Conservation (phyloP, 2,329 filamentous ascomycete genomes). For the Cadophora malorum region DNA sequence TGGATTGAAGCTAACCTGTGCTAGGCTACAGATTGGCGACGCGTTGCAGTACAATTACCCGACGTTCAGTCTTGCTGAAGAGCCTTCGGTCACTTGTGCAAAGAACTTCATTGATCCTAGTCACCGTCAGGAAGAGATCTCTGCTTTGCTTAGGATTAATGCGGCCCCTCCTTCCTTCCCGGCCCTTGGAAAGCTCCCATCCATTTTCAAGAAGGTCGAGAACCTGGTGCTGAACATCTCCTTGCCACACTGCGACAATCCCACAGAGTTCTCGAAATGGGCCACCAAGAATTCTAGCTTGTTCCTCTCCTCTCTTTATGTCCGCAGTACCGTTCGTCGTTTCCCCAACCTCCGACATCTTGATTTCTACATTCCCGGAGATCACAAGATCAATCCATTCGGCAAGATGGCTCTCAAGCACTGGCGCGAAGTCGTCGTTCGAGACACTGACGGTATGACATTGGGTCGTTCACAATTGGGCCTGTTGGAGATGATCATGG, state of each 20-base stretch:
- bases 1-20: conserved; percentile 29
- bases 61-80: conserved; percentile 1
- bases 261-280: neutral
- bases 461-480: neutral
- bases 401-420: neutral
- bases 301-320: neutral
- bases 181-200: neutral
- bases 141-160: neutral
- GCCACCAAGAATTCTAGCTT: neutral
- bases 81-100: neutral
- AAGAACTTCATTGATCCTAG: neutral
- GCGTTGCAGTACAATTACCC: neutral
- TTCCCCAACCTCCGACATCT: conserved; percentile 3
- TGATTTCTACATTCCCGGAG: conserved; percentile 3
- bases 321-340: neutral
- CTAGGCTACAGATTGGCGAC: conserved; percentile 3
- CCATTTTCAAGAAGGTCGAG: neutral
- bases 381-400: conserved; percentile 8
- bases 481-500: neutral
- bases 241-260: neutral
- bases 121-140: neutral
- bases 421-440: neutral
- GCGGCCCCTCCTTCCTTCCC: neutral
- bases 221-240: neutral
- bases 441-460: neutral